These are phyloP conservation scores for Penicilliopsis zonata DNA, from an alignment of 495 filamentous ascomycete species.

Conservation along the genomic window DNA sequence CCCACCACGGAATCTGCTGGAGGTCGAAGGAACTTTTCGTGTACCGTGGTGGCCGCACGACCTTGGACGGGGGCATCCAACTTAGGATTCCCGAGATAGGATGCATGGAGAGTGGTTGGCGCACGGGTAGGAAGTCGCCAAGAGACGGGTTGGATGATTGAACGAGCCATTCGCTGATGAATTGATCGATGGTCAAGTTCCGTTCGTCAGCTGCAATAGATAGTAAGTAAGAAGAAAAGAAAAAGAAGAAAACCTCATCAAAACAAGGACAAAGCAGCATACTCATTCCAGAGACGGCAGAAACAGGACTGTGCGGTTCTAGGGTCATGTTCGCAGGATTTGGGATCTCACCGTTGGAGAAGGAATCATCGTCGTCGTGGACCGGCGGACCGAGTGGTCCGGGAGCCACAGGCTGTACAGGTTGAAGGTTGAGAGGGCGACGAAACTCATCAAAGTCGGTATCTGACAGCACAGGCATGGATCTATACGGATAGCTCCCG, in stretches of 20 bases:
- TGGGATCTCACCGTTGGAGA: conserved; percentile 10
- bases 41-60: conserved; percentile 30
- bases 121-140: conserved; percentile 10
- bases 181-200: conserved; percentile 32
- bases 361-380: conserved; percentile 11
- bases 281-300: conserved; percentile 26
- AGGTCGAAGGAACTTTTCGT: conserved; percentile 52
- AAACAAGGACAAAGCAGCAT: conserved; percentile 7
- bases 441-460: conserved; percentile 27
- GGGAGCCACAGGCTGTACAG: too few species aligned
- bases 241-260: too few species aligned
- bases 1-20: conserved; percentile 68
- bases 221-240: neutral
- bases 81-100: conserved; percentile 18
- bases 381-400: neutral
- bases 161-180: conserved; percentile 28
- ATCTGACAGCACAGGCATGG: conserved; percentile 9
- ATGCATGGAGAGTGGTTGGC: conserved; percentile 8
- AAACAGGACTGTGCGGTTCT: conserved; percentile 15
- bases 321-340: conserved; percentile 4
- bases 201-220: conserved; percentile 22
- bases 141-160: conserved; percentile 12
- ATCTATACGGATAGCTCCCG: conserved; percentile 4
- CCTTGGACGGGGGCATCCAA: conserved; percentile 28
- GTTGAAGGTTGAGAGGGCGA: too few species aligned